Conservation (phyloP, 495 filamentous ascomycete species). For the Lasiosphaeris hirsuta region DNA sequence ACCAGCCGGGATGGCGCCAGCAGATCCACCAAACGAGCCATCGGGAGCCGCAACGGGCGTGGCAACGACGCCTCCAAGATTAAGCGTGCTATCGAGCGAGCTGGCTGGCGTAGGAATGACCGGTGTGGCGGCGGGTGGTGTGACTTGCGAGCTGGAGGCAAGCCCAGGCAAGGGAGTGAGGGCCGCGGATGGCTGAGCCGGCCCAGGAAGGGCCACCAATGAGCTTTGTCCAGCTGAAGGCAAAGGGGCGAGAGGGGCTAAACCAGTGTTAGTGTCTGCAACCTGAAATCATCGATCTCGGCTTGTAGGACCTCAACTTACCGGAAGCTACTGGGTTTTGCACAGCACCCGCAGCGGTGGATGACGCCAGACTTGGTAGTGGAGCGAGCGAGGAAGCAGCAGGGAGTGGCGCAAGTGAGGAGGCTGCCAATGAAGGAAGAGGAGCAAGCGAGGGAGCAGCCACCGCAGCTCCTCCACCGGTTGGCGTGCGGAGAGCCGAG, state of each 20-base stretch:
- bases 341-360: background rate
- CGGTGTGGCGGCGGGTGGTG: background rate
- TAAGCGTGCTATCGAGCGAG: constrained; percentile 6
- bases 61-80: background rate
- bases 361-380: background rate
- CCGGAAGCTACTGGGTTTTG: constrained; percentile 6
- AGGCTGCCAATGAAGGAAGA: background rate
- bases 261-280: background rate
- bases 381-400: background rate
- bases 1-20: no score
- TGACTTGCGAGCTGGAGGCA: no score
- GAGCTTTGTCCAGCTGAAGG: no score
- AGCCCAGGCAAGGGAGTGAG: no score
- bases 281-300: background rate
- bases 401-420: background rate
- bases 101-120: background rate
- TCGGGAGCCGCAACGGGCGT: constrained; percentile 1
- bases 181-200: no score
- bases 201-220: no score
- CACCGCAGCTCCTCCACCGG: constrained; percentile 14
- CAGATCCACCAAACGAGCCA: no score
- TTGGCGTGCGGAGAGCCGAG: constrained; percentile 18
- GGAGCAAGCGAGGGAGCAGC: constrained; percentile 11
- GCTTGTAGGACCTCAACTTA: background rate
- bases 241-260: no score